Evolutionary conservation across 768 basidiomycete genomes (phyloP).

Genomic region (Lactarius tabidus): DNA sequence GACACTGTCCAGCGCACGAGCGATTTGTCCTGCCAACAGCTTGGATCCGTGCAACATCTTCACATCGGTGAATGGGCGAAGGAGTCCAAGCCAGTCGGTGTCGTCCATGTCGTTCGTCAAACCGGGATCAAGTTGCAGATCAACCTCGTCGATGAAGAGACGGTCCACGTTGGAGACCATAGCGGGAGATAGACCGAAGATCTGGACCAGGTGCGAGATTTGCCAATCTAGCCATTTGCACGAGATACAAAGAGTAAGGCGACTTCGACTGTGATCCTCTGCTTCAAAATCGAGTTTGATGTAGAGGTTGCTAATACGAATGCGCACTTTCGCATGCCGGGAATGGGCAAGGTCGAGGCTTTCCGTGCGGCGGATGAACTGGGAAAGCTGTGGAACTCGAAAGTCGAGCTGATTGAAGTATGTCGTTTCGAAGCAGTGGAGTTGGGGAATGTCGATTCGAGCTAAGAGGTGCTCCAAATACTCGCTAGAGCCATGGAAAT

Average conservation of each 20-base stretch:
- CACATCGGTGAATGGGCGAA: background rate
- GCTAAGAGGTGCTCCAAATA: background rate
- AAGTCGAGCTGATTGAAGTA: background rate
- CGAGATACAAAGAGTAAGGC: background rate
- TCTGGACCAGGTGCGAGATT: conserved; percentile 2
- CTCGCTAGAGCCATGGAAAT: conserved; percentile 6
- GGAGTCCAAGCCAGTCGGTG: background rate
- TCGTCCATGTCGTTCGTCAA: background rate
- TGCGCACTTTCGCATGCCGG: background rate
- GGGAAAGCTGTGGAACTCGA: background rate
- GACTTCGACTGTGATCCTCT: background rate
- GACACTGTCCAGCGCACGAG: background rate
- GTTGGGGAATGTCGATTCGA: background rate
- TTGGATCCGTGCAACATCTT: background rate
- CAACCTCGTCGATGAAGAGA: background rate
- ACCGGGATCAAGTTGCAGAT: too few species aligned
- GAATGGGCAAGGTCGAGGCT: background rate
- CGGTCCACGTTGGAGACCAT: background rate
- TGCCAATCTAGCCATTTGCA: conserved; percentile 6
- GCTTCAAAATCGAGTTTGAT: background rate
- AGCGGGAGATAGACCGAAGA: background rate
- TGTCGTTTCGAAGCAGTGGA: background rate
- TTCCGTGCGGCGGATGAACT: background rate
- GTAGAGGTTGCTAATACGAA: background rate
- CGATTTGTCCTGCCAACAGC: background rate